Conservation (phyloP, 345 rosid species). For the Stellera chamaejasme region DNA sequence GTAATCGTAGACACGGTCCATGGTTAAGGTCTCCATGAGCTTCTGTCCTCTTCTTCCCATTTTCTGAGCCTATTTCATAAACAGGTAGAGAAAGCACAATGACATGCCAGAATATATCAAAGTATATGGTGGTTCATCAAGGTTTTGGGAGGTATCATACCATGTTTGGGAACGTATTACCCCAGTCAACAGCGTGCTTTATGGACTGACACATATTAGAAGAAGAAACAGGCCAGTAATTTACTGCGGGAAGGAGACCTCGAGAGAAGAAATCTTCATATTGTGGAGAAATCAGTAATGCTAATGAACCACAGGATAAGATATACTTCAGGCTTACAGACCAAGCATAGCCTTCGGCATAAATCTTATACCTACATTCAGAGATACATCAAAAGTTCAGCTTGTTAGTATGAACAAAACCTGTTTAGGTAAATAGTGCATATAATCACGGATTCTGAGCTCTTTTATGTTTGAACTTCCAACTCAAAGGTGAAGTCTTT, state of each 20-base stretch:
- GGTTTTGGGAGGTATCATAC: constrained; percentile 15
- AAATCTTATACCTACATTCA: constrained; percentile 60
- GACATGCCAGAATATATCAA: too few species aligned
- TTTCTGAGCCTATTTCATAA: constrained; percentile 39
- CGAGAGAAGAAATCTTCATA: constrained; percentile 85
- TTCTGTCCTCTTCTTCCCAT: constrained; percentile 66
- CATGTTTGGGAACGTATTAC: constrained; percentile 49
- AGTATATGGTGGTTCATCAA: too few species aligned
- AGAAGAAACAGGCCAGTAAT: constrained; percentile 73
- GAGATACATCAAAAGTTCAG: background rate
- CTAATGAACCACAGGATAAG: constrained; percentile 61
- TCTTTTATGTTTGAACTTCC: background rate
- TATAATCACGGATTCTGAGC: background rate
- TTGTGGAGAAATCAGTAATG: constrained; percentile 59
- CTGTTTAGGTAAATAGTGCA: too few species aligned
- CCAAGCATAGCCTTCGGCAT: constrained; percentile 93
- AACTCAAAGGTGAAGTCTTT: too few species aligned
- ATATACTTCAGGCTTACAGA: constrained; percentile 86
- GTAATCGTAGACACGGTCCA: constrained; percentile 72
- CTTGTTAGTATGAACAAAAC: background rate
- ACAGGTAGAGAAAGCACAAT: too few species aligned
- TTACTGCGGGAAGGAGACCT: constrained; percentile 51
- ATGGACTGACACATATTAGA: constrained; percentile 46
- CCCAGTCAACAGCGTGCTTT: constrained; percentile 77
- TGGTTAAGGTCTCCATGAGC: constrained; percentile 55